Conservation (phyloP, 2,329 filamentous ascomycete species). For the Trichothecium roseum region DNA sequence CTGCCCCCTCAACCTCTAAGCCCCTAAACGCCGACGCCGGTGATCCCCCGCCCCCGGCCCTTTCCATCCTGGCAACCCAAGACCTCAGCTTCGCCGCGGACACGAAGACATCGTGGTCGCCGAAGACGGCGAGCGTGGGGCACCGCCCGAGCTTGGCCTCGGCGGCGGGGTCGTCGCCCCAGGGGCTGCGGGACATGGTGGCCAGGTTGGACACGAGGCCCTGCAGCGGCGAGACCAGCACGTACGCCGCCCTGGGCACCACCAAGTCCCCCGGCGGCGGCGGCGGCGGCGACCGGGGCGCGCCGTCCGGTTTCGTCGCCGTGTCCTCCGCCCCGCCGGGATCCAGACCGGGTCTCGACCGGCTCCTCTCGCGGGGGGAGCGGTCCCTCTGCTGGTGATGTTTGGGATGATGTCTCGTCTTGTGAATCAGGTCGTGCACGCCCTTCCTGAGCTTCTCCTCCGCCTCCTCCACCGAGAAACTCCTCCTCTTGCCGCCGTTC, state of each 20-base stretch:
- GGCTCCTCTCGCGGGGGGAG: too few species aligned
- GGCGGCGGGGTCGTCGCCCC: constrained; percentile 17
- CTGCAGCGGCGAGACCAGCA: constrained; percentile 59
- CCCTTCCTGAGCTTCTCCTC: constrained; percentile 37
- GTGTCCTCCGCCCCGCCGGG: too few species aligned
- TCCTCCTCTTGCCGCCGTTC: too few species aligned
- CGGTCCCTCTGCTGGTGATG: too few species aligned
- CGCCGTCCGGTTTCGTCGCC: too few species aligned
- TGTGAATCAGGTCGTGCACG: constrained; percentile 36
- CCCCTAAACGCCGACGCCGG: constrained; percentile 34
- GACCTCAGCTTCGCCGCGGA: constrained; percentile 50
- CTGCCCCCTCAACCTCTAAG: constrained; percentile 39
- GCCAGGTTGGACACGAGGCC: constrained; percentile 50
- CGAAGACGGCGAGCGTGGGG: constrained; percentile 61
- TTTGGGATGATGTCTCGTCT: constrained; percentile 18
- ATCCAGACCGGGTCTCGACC: too few species aligned
- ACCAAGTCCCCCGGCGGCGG: constrained; percentile 22
- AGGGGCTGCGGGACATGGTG: constrained; percentile 19
- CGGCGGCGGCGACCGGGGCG: constrained; percentile 16
- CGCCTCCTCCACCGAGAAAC: constrained; percentile 31
- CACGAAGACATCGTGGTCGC: constrained; percentile 65
- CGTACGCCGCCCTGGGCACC: constrained; percentile 36
- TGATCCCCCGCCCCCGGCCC: constrained; percentile 7
- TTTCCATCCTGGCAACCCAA: constrained; percentile 51
- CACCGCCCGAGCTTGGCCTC: constrained; percentile 48